phyloP scores from a whole-genome alignment of 176 grass and related monocot species.

The Saccharum officinarum region DNA sequence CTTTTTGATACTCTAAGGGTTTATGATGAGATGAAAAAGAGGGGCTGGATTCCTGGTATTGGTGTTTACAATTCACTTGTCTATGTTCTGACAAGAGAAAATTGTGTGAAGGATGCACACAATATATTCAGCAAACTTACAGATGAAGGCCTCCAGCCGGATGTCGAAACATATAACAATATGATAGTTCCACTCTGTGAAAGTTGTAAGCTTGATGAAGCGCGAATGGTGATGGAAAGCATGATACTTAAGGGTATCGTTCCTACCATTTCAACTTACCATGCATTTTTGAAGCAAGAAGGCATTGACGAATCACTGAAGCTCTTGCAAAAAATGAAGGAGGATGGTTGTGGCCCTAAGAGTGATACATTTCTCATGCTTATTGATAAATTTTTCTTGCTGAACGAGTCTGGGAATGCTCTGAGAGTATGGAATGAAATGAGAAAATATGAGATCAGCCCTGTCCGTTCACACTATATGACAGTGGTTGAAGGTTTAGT shows the following conservation, averaged over 20 bases:
- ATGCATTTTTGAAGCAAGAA: constrained; percentile 71
- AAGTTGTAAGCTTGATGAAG: constrained; percentile 72
- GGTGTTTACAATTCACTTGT: constrained; percentile 82
- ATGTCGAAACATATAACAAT: constrained; percentile 79
- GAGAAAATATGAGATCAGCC: constrained; percentile 61
- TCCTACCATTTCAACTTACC: constrained; percentile 63
- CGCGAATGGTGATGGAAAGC: constrained; percentile 55
- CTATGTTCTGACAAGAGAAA: constrained; percentile 83
- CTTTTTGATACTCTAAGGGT: constrained; percentile 88
- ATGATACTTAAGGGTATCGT: constrained; percentile 63
- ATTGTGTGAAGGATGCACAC: constrained; percentile 81
- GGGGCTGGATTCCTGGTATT: constrained; percentile 67
- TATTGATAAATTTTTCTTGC: constrained; percentile 67
- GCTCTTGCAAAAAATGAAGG: constrained; percentile 75
- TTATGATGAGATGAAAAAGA: constrained; percentile 97
- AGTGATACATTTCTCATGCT: constrained; percentile 70
- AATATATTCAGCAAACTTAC: constrained; percentile 79
- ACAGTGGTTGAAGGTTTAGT: constrained; percentile 67
- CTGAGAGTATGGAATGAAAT: constrained; percentile 83
- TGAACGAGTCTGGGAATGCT: constrained; percentile 67
- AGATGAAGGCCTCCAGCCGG: constrained; percentile 60
- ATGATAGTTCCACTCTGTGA: constrained; percentile 84
- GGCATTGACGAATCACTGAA: constrained; percentile 56
- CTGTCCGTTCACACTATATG: constrained; percentile 72
- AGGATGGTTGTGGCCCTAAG: constrained; percentile 57